Evolutionary conservation across 192 early-diverging fungal genomes (phyloP), one percentile per base, ranked within the genome.

Genomic region (Coemansia pectinata): DNA sequence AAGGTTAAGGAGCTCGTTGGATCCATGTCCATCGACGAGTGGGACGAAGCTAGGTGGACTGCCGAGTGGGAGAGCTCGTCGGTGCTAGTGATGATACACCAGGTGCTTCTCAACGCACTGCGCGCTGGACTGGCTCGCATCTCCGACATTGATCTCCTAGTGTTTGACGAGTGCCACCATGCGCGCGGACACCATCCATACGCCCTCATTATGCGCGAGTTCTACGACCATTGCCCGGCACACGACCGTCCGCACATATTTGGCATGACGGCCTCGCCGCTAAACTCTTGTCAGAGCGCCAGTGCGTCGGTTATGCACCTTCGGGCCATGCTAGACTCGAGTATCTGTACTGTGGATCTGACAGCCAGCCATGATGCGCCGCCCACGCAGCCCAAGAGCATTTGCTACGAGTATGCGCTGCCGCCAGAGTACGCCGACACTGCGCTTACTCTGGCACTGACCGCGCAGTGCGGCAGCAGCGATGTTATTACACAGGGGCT

Each of bases 161-260:
- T 98, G n/a, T 94, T 98, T 85, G 96, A 98, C 76, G 96, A 98
- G 74, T 93, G 91, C 60, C 96, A 98, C 79, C 93, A 98, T 73
- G 86, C 95, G 5, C 80, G 89, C 17, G 88, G 89, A 65, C 84
- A 86, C 36, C 91, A 94, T 67, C 89, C 90, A 0, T 95, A 92
- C 76, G 85, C 89, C 58, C 72, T 90, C 23, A 89, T 97, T 27
- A 94, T 98, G 91, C 85, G 85, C 41, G 87, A 92, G 58, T 94
- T 95, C 72, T 96, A 96, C 74, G 67, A 83, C 44, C 69, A 73
- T n/a, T 79, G 78, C 23, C 77, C 76, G 0, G 69, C 66, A 3
- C 63, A 65, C 4, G 62, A 80, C 11, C 76, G 89, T 14, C 96
- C 96, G 11, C 90, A 89, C 45, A 86, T 98, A 0, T 93, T 98